Conservation (phyloP, 805 yeast species). For the Myxozyma lipomycoides region DNA sequence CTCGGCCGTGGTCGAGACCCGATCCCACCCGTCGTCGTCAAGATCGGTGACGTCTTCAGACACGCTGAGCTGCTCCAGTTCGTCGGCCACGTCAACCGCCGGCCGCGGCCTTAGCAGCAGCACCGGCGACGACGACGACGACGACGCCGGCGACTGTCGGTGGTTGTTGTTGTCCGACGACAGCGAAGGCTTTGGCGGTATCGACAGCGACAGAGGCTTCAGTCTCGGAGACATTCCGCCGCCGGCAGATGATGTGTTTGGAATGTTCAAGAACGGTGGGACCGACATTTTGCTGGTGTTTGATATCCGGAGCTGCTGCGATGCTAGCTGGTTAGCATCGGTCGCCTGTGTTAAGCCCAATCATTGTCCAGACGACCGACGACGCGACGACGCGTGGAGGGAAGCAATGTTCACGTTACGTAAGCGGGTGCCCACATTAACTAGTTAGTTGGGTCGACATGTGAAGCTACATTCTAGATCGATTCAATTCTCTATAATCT, state of each 20-base stretch:
- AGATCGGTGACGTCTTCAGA: constrained; percentile 48
- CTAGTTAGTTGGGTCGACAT: too few species aligned
- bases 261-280: constrained; percentile 20
- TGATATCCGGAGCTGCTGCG: too few species aligned
- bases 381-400: too few species aligned
- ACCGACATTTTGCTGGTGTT: constrained; percentile 15
- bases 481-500: too few species aligned
- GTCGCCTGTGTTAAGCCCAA: too few species aligned
- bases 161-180: neutral
- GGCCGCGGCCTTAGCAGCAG: neutral
- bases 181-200: constrained; percentile 4
- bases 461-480: too few species aligned
- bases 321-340: too few species aligned
- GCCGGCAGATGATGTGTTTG: constrained; percentile 5
- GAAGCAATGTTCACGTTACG: too few species aligned
- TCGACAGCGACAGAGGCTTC: constrained; percentile 19
- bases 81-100: neutral
- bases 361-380: too few species aligned
- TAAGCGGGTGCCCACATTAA: too few species aligned
- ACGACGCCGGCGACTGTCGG: neutral
- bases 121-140: neutral
- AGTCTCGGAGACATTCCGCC: constrained; percentile 9
- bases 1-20: constrained; percentile 49
- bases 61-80: neutral
- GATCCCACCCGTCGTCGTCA: constrained; percentile 73